phyloP scores from a whole-genome alignment of 176 grass and related monocot genomes.

The Elaeis guineensis region DNA sequence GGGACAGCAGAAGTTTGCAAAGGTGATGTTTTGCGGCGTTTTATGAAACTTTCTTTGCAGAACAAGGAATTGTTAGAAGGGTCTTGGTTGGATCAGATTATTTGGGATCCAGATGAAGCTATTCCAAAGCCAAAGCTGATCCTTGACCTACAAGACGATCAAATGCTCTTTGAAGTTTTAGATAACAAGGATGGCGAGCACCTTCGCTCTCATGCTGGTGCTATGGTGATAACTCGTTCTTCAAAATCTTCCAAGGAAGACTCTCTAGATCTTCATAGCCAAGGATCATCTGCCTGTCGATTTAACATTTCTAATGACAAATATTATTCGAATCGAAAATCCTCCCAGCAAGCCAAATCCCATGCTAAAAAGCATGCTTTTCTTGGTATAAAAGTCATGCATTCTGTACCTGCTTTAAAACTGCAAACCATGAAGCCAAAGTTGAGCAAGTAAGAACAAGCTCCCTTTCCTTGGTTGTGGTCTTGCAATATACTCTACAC shows the following conservation, averaged over 20 bases:
- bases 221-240: conserved; percentile 62
- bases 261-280: conserved; percentile 44
- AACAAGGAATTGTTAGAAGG: conserved; percentile 77
- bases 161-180: conserved; percentile 94
- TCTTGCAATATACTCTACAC: too few relatives aligned
- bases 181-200: conserved; percentile 70
- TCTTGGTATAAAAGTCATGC: conserved; percentile 66
- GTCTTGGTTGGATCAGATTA: conserved; percentile 81
- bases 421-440: conserved; percentile 87
- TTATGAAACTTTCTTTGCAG: conserved; percentile 58
- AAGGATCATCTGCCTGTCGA: conserved; percentile 33
- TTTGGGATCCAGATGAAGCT: conserved; percentile 62
- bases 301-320: conserved; percentile 97
- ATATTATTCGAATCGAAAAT: conserved; percentile 86
- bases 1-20: conserved; percentile 26
- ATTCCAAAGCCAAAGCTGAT: conserved; percentile 78
- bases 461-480: neutral
- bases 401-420: conserved; percentile 85
- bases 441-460: conserved; percentile 58
- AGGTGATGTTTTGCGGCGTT: conserved; percentile 27
- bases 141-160: conserved; percentile 88
- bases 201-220: conserved; percentile 74
- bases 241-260: conserved; percentile 44
- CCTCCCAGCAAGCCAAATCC: conserved; percentile 75
- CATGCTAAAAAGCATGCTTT: conserved; percentile 76